Evolutionary conservation across 2,329 filamentous ascomycete genomes (phyloP).

Genomic region (Epicoccum nigrum): DNA sequence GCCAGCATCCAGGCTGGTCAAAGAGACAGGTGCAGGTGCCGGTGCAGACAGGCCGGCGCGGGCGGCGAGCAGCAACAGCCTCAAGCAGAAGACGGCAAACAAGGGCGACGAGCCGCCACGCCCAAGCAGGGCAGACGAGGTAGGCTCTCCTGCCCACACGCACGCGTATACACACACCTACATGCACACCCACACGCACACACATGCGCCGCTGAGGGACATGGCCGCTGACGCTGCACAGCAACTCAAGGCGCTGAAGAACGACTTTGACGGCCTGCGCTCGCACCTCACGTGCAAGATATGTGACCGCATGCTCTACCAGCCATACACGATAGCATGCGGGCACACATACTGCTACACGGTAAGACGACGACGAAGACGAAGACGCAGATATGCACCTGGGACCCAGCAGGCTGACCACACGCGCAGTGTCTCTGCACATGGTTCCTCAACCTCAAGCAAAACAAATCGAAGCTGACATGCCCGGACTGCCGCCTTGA

Average conservation of each 20-base stretch:
- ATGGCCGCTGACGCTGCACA: constrained; percentile 36
- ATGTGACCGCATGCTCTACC: constrained; percentile 71
- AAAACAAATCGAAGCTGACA: constrained; percentile 59
- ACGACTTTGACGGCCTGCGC: constrained; percentile 67
- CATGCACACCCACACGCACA: too few species aligned
- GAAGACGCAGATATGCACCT: not conserved
- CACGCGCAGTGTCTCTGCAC: constrained; percentile 60
- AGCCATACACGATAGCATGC: constrained; percentile 71
- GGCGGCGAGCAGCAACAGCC: constrained; percentile 48
- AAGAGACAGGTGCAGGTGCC: constrained; percentile 21
- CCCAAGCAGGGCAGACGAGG: constrained; percentile 47
- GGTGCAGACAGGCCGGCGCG: constrained; percentile 28
- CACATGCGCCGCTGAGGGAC: not conserved
- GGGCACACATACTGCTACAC: constrained; percentile 77
- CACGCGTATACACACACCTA: too few species aligned
- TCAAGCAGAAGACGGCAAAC: constrained; percentile 46
- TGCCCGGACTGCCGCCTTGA: constrained; percentile 71
- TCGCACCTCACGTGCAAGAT: constrained; percentile 69
- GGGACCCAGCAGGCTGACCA: constrained; percentile 26
- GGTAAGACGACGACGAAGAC: constrained; percentile 47
- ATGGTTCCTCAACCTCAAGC: constrained; percentile 60
- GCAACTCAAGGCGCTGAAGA: constrained; percentile 48
- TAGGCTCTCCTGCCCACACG: constrained; percentile 21
- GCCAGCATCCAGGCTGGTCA: constrained; percentile 37
- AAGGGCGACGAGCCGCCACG: constrained; percentile 41